Percentiles rank a stretch among this genome's conserved stretches.
Evolutionary conservation across 1,284 basidiomycete genomes (phyloP).

Genomic region (Rhizoctonia solani): DNA sequence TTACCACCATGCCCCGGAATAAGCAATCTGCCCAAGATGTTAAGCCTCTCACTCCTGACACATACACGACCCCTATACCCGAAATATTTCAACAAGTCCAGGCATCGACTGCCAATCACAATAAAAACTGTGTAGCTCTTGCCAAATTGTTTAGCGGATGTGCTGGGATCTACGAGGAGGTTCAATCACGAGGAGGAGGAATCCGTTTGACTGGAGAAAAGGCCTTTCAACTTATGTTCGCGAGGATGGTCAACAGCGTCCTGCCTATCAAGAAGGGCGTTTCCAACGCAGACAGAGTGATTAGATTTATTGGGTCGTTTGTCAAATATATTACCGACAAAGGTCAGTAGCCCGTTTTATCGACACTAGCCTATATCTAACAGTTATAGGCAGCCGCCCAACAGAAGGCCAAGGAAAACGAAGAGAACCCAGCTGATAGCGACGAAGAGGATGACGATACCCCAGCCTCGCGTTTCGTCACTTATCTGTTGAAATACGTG

Average conservation of each 20-base stretch:
- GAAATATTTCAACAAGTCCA: constrained; percentile 85
- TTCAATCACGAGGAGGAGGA: constrained; percentile 53
- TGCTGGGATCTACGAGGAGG: constrained; percentile 58
- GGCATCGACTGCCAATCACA: constrained; percentile 79
- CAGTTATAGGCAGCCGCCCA: constrained; percentile 41
- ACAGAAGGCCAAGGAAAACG: constrained; percentile 43
- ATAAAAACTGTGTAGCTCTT: constrained; percentile 88
- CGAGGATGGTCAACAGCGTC: constrained; percentile 72
- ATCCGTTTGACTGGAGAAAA: constrained; percentile 77
- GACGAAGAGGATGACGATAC: constrained; percentile 68
- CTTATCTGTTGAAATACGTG: constrained; percentile 75
- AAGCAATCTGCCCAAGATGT: neutral
- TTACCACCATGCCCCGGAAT: constrained; percentile 20
- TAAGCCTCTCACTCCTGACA: neutral
- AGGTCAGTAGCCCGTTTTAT: constrained; percentile 54
- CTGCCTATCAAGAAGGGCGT: constrained; percentile 85
- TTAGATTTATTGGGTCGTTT: constrained; percentile 87
- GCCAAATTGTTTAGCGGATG: constrained; percentile 80
- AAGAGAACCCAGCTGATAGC: constrained; percentile 46
- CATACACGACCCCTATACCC: constrained; percentile 46
- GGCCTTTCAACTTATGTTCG: constrained; percentile 74
- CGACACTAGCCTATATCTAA: neutral
- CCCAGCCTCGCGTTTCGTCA: constrained; percentile 71
- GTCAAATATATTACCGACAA: constrained; percentile 78
- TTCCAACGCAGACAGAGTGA: constrained; percentile 73